Evolutionary conservation across 139 green algal genomes (phyloP).

Genomic region (Pleodorina starrii): DNA sequence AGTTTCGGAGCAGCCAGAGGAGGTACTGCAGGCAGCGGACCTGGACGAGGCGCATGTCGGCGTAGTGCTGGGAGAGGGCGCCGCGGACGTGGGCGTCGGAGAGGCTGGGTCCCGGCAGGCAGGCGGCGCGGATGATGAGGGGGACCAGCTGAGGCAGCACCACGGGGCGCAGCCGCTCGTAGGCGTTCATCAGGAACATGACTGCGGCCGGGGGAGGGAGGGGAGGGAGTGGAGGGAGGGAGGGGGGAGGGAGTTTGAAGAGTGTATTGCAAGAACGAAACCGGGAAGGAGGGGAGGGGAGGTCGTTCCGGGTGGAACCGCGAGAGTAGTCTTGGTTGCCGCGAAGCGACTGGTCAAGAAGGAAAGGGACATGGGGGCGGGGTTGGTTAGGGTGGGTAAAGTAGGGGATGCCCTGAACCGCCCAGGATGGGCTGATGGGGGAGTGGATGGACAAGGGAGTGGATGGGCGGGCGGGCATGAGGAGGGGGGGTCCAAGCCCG

Average conservation of each 20-base stretch:
- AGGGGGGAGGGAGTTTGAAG: neutral
- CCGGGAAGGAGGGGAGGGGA: no score
- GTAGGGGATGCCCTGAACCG: no score
- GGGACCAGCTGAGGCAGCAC: constrained; percentile 71
- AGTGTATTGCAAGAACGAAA: neutral
- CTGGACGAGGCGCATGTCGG: constrained; percentile 51
- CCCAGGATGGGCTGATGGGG: no score
- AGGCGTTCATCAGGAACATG: constrained; percentile 89
- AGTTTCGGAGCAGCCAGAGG: constrained; percentile 21
- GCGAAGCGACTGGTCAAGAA: no score
- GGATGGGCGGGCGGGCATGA: no score
- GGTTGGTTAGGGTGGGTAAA: no score
- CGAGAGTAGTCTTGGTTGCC: no score
- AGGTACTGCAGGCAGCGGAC: constrained; percentile 41
- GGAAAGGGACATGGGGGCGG: no score
- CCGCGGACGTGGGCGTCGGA: constrained; percentile 36
- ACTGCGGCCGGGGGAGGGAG: constrained; percentile 59
- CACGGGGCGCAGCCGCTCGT: constrained; percentile 59
- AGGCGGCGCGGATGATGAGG: constrained; percentile 74
- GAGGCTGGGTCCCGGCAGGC: constrained; percentile 58
- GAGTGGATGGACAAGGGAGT: no score
- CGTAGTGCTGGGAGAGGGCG: constrained; percentile 48
- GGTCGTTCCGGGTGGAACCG: no score
- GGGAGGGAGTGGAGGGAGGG: neutral
- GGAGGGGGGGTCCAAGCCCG: no score